These are phyloP conservation scores for Hibiscus tridactylites DNA, from an alignment of 345 rosid species.

Conservation along the genomic window DNA sequence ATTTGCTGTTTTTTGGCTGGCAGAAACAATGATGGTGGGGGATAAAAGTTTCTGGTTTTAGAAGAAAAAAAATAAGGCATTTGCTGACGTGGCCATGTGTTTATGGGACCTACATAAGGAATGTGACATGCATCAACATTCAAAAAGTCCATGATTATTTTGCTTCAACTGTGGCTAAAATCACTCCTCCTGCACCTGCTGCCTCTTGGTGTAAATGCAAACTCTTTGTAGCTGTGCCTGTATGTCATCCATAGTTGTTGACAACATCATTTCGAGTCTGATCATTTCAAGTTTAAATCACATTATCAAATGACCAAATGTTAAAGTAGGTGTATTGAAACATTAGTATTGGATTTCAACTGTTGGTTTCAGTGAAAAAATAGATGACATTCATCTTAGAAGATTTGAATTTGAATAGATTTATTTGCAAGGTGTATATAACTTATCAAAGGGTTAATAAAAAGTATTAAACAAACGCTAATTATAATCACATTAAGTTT, in stretches of 20 bases:
- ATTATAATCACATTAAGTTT: no score
- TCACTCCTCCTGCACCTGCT: background rate
- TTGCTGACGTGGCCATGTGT: constrained; percentile 10
- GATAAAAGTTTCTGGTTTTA: background rate
- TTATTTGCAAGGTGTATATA: no score
- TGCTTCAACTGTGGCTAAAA: background rate
- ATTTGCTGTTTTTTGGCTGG: constrained; percentile 15
- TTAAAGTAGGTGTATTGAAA: no score
- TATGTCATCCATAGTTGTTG: no score
- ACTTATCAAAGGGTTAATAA: no score
- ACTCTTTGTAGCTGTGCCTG: background rate
- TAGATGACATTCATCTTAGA: no score
- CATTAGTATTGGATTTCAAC: no score
- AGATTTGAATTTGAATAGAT: no score
- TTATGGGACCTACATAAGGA: background rate
- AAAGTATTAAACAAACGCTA: no score
- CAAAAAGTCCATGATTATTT: background rate
- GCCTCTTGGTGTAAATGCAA: background rate
- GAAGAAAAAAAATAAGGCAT: background rate
- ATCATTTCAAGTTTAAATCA: no score
- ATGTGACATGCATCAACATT: constrained; percentile 6
- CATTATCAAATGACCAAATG: no score
- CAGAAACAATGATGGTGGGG: background rate
- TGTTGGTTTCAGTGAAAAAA: no score
- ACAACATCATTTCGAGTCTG: background rate